These are phyloP conservation scores for Rossbeevera mucosa DNA, from an alignment of 768 basidiomycete species.

Conservation along the genomic window DNA sequence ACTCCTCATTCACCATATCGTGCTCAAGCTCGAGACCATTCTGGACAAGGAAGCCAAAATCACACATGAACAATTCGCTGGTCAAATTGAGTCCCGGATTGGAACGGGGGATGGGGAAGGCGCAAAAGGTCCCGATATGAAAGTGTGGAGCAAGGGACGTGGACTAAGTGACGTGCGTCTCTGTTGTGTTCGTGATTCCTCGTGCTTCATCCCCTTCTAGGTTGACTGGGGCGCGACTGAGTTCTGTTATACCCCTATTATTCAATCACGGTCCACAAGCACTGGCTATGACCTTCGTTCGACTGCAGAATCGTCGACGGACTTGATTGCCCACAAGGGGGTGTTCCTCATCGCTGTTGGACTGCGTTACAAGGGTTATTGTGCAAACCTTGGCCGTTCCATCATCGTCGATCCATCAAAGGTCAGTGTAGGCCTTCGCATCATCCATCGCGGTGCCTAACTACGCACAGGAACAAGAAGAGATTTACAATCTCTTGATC, in stretches of 20 bases:
- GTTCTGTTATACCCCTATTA: slow-evolving; percentile 92
- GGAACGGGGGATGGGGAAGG: slow-evolving; percentile 64
- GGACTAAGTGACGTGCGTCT: slow-evolving; percentile 66
- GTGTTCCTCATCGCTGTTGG: slow-evolving; percentile 86
- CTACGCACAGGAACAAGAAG: slow-evolving; percentile 76
- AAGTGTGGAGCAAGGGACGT: slow-evolving; percentile 81
- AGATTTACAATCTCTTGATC: slow-evolving; percentile 74
- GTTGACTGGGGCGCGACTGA: slow-evolving; percentile 88
- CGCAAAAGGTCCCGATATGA: slow-evolving; percentile 86
- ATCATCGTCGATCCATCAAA: slow-evolving; percentile 94
- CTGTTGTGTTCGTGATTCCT: background rate
- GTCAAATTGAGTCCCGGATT: slow-evolving; percentile 81
- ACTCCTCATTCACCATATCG: slow-evolving; percentile 79
- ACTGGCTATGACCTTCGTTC: slow-evolving; percentile 85
- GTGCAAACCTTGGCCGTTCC: slow-evolving; percentile 87
- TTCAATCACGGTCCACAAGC: slow-evolving; percentile 84
- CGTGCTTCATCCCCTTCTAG: slow-evolving; percentile 35
- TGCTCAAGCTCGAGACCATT: slow-evolving; percentile 83
- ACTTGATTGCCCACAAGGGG: slow-evolving; percentile 81
- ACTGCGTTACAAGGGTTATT: slow-evolving; percentile 89
- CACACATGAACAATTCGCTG: slow-evolving; percentile 79
- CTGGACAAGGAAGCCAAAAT: slow-evolving; percentile 90
- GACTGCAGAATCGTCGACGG: slow-evolving; percentile 79
- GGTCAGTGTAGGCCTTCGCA: slow-evolving; percentile 35
- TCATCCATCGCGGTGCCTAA: background rate